Conservation (phyloP, 2,329 filamentous ascomycete species). For the Gyromitra esculenta region DNA sequence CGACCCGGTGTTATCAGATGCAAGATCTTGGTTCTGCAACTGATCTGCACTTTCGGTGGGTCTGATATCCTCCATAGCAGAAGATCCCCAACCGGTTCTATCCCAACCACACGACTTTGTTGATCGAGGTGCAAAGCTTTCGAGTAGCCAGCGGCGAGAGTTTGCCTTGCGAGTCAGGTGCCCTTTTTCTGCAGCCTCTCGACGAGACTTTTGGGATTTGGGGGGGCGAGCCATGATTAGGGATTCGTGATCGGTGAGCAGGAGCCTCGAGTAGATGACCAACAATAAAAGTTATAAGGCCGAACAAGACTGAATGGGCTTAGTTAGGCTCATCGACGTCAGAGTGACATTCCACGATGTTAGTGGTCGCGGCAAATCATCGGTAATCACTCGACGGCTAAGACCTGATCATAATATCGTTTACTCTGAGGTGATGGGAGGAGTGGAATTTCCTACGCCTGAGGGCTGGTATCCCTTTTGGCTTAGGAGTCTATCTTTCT, state of each 20-base stretch:
- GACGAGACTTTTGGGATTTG: neutral
- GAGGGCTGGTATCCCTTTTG: no score
- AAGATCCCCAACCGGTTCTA: neutral
- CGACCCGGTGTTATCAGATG: neutral
- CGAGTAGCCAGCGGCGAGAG: slow-evolving; percentile 2
- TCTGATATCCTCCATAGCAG: neutral
- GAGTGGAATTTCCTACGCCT: neutral
- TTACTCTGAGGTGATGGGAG: neutral
- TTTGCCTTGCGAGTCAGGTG: neutral
- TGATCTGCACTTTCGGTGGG: neutral
- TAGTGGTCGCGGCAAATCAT: neutral
- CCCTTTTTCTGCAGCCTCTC: neutral
- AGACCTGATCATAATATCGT: neutral
- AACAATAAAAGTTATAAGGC: neutral
- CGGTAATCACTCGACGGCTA: neutral
- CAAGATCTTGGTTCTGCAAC: neutral
- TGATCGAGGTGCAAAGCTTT: slow-evolving; percentile 4
- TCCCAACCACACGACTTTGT: neutral
- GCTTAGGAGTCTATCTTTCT: no score
- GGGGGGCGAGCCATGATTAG: neutral
- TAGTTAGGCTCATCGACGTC: neutral
- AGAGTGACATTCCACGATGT: neutral
- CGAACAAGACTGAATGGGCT: no score
- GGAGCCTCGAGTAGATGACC: neutral
- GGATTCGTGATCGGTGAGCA: neutral